phyloP scores from a whole-genome alignment of 306 rosid genomes.

The Pyrus betulifolia region DNA sequence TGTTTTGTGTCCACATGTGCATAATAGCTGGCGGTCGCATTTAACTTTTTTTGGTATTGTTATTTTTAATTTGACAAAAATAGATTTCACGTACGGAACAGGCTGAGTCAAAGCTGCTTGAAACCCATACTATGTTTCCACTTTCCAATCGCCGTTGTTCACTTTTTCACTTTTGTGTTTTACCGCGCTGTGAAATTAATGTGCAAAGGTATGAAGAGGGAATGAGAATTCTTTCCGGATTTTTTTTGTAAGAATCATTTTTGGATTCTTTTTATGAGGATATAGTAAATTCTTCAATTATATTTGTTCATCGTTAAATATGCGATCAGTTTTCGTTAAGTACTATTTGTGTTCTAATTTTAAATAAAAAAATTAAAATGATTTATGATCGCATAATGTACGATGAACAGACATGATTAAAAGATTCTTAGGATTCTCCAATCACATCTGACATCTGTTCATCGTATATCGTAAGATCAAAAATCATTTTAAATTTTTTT shows the following conservation, averaged over 20 bases:
- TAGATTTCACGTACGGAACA: background rate
- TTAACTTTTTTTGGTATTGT: background rate
- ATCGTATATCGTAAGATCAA: too few relatives aligned
- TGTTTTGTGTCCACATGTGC: slow-evolving; percentile 14
- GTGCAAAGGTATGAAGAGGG: background rate
- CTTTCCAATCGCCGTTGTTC: background rate
- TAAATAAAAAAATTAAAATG: too few relatives aligned
- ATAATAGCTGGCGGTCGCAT: background rate
- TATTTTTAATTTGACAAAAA: background rate
- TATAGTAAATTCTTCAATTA: too few relatives aligned
- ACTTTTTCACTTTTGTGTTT: background rate
- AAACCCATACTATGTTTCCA: background rate
- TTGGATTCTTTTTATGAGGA: rapidly evolving
- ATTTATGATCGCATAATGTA: too few relatives aligned
- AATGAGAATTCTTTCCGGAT: too few relatives aligned
- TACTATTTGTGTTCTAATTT: too few relatives aligned
- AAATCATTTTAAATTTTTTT: too few relatives aligned
- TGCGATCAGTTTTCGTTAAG: rapidly evolving
- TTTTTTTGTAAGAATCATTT: rapidly evolving
- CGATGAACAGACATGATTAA: too few relatives aligned
- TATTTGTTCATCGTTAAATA: rapidly evolving
- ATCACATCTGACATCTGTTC: too few relatives aligned
- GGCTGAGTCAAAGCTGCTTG: background rate
- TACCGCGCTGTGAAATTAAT: background rate
- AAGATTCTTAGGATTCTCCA: too few relatives aligned